Conservation (phyloP, 2,329 filamentous ascomycete genomes). For the Aureobasidium sp. region DNA sequence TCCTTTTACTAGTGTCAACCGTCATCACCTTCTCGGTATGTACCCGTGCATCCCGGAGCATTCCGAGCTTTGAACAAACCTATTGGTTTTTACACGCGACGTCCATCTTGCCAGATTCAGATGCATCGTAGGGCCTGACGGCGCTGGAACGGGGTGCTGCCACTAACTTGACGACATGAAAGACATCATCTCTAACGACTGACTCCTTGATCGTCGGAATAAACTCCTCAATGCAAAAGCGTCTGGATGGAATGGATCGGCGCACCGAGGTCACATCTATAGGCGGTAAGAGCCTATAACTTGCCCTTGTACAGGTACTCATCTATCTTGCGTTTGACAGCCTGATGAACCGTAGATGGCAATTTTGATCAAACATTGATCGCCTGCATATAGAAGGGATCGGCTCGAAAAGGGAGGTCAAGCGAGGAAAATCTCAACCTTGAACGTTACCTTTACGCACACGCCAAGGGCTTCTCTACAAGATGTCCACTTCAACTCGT, state of each 20-base stretch:
- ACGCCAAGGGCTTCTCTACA: background rate
- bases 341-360: background rate
- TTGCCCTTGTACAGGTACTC: background rate
- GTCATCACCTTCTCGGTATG: background rate
- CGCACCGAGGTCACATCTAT: background rate
- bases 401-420: background rate
- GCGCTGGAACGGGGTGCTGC: background rate
- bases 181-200: no score
- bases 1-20: conserved; percentile 3
- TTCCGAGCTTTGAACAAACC: background rate
- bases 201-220: no score
- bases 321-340: background rate
- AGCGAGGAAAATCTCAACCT: conserved; percentile 2
- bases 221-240: no score
- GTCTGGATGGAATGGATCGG: background rate
- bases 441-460: background rate
- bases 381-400: background rate
- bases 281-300: background rate
- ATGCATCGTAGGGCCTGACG: background rate
- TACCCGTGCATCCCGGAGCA: background rate
- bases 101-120: background rate
- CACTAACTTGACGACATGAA: background rate
- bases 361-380: conserved; percentile 2
- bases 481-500: background rate
- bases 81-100: background rate